Conservation (phyloP, 2,329 filamentous ascomycete species). For the Monosporascus sp. region DNA sequence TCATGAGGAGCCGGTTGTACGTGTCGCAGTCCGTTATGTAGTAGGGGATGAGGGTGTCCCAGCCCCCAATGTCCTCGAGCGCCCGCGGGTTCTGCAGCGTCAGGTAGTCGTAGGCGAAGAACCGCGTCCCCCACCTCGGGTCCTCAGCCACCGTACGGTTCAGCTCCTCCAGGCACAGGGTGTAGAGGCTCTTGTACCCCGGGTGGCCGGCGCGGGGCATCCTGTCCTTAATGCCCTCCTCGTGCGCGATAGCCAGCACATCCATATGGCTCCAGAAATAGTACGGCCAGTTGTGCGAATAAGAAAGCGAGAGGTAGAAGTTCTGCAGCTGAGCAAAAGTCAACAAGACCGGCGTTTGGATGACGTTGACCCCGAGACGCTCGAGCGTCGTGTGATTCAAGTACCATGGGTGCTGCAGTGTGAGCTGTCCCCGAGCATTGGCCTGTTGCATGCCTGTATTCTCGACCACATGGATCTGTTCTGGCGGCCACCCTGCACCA, state of each 20-base stretch:
- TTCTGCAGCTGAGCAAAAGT: constrained; percentile 54
- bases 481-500: constrained; percentile 43
- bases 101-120: constrained; percentile 56
- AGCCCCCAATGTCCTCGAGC: constrained; percentile 46
- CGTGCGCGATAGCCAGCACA: constrained; percentile 40
- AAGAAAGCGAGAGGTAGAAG: constrained; percentile 43
- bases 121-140: constrained; percentile 45
- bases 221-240: constrained; percentile 31
- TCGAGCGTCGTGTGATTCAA: constrained; percentile 46
- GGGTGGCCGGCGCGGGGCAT: constrained; percentile 26
- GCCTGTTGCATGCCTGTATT: constrained; percentile 54
- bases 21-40: constrained; percentile 56
- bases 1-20: constrained; percentile 44
- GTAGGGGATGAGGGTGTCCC: constrained; percentile 55
- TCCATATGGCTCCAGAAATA: constrained; percentile 59
- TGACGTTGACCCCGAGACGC: constrained; percentile 47
- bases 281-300: constrained; percentile 38
- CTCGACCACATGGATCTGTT: constrained; percentile 54
- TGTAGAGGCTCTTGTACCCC: constrained; percentile 38
- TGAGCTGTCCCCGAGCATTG: constrained; percentile 43
- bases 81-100: constrained; percentile 51
- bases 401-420: constrained; percentile 52
- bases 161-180: constrained; percentile 33
- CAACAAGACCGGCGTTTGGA: constrained; percentile 47
- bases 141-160: constrained; percentile 25